Percentiles rank a stretch among this genome's conserved stretches.
Conservation (phyloP, 805 yeast species). For the Saturnispora diversa region DNA sequence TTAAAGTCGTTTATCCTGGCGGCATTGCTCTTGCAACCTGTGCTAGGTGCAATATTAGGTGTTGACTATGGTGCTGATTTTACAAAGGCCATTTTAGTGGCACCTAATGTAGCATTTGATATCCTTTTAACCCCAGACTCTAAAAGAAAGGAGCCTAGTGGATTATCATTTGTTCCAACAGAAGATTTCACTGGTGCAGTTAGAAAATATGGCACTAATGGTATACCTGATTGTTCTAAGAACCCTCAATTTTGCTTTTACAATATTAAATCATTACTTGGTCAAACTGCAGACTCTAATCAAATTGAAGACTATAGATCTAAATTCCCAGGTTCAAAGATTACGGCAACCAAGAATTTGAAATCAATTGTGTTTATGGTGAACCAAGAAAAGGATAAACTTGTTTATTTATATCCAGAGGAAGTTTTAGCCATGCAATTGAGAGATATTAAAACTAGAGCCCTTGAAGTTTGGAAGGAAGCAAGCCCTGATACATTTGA, state of each 20-base stretch:
- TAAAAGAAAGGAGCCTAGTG: slow-evolving; percentile 81
- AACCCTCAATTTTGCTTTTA: slow-evolving; percentile 64
- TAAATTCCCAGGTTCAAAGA: slow-evolving; percentile 54
- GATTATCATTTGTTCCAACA: slow-evolving; percentile 44
- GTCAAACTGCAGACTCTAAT: slow-evolving; percentile 44
- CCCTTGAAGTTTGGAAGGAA: slow-evolving; percentile 49
- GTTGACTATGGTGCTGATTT: slow-evolving; percentile 84
- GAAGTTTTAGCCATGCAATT: slow-evolving; percentile 82
- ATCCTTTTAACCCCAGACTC: slow-evolving; percentile 84
- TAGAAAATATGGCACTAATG: slow-evolving; percentile 72
- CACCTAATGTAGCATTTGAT: slow-evolving; percentile 86
- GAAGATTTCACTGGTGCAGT: slow-evolving; percentile 41
- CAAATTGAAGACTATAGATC: slow-evolving; percentile 39
- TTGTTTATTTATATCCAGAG: slow-evolving; percentile 43
- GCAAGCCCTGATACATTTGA: slow-evolving; percentile 41
- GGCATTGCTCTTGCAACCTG: too few species aligned
- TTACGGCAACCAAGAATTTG: slow-evolving; percentile 34
- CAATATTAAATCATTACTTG: slow-evolving; percentile 65
- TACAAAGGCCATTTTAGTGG: slow-evolving; percentile 80
- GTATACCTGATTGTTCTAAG: slow-evolving; percentile 59
- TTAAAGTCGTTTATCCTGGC: background rate
- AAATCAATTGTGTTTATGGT: slow-evolving; percentile 45
- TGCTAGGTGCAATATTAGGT: slow-evolving; percentile 75
- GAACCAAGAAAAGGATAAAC: slow-evolving; percentile 27
- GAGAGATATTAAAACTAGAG: slow-evolving; percentile 56